Percentiles rank a stretch among this genome's conserved stretches.
Evolutionary conservation across 192 early-diverging fungal genomes (phyloP).

Genomic region (Backusella sp.): DNA sequence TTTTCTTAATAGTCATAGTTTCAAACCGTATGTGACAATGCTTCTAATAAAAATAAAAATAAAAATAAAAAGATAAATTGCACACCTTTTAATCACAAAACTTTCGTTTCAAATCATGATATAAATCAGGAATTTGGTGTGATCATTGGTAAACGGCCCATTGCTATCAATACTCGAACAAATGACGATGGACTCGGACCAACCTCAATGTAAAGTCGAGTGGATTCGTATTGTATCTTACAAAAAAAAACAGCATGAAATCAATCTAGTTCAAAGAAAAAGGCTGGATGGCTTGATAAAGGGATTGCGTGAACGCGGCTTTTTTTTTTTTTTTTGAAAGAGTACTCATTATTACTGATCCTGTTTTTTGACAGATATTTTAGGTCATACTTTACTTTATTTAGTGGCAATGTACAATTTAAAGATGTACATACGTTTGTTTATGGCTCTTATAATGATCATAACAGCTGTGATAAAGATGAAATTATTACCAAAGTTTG

Average conservation of each 20-base stretch:
- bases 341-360: neutral
- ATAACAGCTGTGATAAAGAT: neutral
- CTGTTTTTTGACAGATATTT: too few species aligned
- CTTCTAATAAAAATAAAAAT: neutral
- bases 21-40: too few species aligned
- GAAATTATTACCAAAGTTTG: neutral
- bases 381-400: too few species aligned
- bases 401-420: neutral
- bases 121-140: neutral
- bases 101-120: neutral
- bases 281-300: neutral
- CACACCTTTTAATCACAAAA: neutral
- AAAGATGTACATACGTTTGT: neutral
- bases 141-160: neutral
- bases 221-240: neutral
- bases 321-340: neutral
- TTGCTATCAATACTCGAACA: neutral
- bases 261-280: neutral
- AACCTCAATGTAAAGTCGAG: neutral
- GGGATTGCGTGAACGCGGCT: neutral
- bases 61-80: neutral
- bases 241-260: neutral
- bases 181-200: too few species aligned
- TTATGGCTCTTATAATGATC: neutral
- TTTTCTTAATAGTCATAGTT: neutral